Evolutionary conservation across 495 filamentous ascomycete species (phyloP), one percentile per base, ranked within the genome.

Genomic region (Talaromyces nanjingensis): DNA sequence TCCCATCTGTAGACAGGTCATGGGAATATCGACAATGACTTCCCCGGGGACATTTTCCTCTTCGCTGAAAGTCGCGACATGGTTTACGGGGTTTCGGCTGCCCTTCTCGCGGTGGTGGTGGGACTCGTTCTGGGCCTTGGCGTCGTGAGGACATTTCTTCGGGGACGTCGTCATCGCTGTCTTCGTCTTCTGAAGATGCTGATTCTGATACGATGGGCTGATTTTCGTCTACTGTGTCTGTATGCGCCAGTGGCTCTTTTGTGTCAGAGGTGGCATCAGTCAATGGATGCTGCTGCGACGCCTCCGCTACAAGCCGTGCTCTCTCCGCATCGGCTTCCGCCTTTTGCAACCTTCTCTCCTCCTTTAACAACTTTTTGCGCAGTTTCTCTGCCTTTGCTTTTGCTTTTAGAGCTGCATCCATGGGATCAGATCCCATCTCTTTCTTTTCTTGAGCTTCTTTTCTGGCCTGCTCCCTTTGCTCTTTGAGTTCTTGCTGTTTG

Each of bases 301-400:
- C 72, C 39, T 76, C 75, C 2, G 74, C 68, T 59, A 71, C 74
- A 12, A 77, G 67, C 34, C 76, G 76, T 60, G 75, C 75, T 24
- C 73, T 74, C 45, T 79, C 76, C 6, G 78, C 76, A 65, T 77
- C 74, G 0, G 77, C 79, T 64, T 83, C 78, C 16, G 81, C 80
- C 68, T 79, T 77, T 22, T 75, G 77, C 58, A 78, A 72, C 39
- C 77, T 76, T 67, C 73, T 79, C 66, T 83, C 75, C 61, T 81
- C 81, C 29, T 75, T 77, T 60, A 76, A 66, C 14, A 84, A 72
- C 49, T 77, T 78, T 29, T 73, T 76, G 14, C 76, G 73, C 54
- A 84, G 69, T 65, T 81, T 83, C 42, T 82, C 81, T 2, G 79
- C 79, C 67, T 80, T 82, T 54, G 71, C 73, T 67, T 80, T 79